phyloP scores from a whole-genome alignment of 73 alveolate species.

The Symbiodinium natans region DNA sequence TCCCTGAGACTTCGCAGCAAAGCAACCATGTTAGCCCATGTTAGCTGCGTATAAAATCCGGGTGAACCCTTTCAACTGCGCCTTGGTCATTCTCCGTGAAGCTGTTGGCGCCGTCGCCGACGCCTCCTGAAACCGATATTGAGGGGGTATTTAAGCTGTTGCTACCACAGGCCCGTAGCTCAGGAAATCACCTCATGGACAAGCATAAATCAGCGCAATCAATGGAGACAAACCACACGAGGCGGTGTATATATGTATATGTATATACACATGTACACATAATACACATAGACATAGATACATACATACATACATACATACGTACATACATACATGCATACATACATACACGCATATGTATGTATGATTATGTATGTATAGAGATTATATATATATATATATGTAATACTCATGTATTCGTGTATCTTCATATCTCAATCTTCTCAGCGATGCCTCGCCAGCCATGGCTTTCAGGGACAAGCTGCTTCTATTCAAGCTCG shows the following conservation, averaged over 20 bases:
- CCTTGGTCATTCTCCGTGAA: background rate
- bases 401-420: background rate
- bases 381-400: too few relatives aligned
- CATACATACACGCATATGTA: background rate
- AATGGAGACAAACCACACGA: too few relatives aligned
- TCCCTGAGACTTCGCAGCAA: background rate
- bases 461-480: constrained; percentile 10
- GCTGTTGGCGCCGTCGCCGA: background rate
- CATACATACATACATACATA: too few relatives aligned
- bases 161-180: too few relatives aligned
- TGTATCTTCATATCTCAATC: too few relatives aligned
- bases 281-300: too few relatives aligned
- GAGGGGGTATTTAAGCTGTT: too few relatives aligned
- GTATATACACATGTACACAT: background rate
- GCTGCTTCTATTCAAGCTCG: constrained; percentile 49
- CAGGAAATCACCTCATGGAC: too few relatives aligned
- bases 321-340: background rate
- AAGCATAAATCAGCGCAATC: too few relatives aligned
- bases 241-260: too few relatives aligned
- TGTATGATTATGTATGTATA: too few relatives aligned
- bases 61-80: background rate
- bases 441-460: constrained; percentile 24
- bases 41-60: too few relatives aligned
- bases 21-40: background rate
- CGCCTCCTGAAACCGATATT: background rate